Evolutionary conservation across 2,329 filamentous ascomycete species (phyloP).

Genomic region (Fusarium sp.): DNA sequence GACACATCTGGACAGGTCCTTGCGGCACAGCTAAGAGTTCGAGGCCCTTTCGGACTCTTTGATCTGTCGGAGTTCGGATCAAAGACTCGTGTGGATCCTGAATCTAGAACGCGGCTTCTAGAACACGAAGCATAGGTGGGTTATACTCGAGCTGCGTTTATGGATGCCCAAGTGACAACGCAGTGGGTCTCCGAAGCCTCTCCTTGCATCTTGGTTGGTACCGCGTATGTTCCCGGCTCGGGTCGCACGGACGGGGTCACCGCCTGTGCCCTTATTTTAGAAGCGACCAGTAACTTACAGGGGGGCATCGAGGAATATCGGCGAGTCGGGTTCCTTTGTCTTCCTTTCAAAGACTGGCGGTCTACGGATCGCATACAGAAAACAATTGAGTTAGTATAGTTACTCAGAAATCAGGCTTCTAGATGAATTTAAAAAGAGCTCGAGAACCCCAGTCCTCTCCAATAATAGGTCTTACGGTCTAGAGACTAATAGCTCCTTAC

Average conservation of each 20-base stretch:
- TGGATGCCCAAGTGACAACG: not conserved
- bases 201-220: not conserved
- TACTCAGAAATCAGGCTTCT: too few species aligned
- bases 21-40: not conserved
- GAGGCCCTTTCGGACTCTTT: rapidly evolving
- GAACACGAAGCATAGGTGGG: not conserved
- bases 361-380: not conserved
- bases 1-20: not conserved
- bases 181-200: rapidly evolving
- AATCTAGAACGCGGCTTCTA: not conserved
- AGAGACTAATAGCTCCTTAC: too few species aligned
- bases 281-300: not conserved
- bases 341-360: not conserved
- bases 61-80: rapidly evolving
- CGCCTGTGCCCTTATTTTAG: not conserved
- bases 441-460: too few species aligned
- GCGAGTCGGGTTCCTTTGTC: not conserved
- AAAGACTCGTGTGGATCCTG: rapidly evolving
- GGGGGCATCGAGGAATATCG: not conserved
- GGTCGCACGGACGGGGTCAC: not conserved
- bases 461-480: too few species aligned
- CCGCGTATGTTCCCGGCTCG: not conserved
- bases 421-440: too few species aligned
- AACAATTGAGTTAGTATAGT: not conserved
- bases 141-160: not conserved